Base-by-base conservation (phyloP, 306 rosid genomes). In the Quercus suber region DNA sequence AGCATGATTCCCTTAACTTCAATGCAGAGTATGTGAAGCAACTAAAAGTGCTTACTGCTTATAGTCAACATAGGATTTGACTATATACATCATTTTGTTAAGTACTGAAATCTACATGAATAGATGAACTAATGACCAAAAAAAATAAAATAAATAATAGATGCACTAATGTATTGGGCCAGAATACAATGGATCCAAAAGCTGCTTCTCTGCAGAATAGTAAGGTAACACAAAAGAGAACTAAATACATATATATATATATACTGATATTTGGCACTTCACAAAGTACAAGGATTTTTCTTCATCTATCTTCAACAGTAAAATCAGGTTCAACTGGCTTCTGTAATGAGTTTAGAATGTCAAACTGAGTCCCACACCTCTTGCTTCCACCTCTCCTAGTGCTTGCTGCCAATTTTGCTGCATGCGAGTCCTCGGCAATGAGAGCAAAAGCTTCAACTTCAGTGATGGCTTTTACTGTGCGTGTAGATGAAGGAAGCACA, bases 401-500 rank as follows among this genome's bases (percentile, higher is more conserved):
- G 74, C 80, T 79, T 31, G 78, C 82, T 3, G 80, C 73, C 13
- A 88, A 17, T 59, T 81, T 85, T 15, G 76, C 73, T 21, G 77
- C 74, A 87, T 71, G 70, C 70, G 69, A 79, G 75, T 90, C 91
- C 61, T 77, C 86, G 2, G 89, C 87, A 21, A 59, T 82, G 19
- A 87, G 90, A 13, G 88, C 92, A 81, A 89, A 90, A n/a, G 92
- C 91, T 77, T 90, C 91, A 14, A 88, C 92, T 63, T 87, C 82
- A 0, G 85, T 87, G 31, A 87, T 81, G 30, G 92, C 89, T 63
- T 79, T 76, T 13, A 90, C 91, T 0, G 89, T 88, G 20, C 90
- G 81, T 4, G 89, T 89, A 14, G 95, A 87, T 0, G 86, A 80
- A 15, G 95, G 92, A 55, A 85, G 89, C 6, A 73, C 70, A 6